phyloP scores from a whole-genome alignment of 1,139 yeast species.

The Lodderomyces beijingensis region DNA sequence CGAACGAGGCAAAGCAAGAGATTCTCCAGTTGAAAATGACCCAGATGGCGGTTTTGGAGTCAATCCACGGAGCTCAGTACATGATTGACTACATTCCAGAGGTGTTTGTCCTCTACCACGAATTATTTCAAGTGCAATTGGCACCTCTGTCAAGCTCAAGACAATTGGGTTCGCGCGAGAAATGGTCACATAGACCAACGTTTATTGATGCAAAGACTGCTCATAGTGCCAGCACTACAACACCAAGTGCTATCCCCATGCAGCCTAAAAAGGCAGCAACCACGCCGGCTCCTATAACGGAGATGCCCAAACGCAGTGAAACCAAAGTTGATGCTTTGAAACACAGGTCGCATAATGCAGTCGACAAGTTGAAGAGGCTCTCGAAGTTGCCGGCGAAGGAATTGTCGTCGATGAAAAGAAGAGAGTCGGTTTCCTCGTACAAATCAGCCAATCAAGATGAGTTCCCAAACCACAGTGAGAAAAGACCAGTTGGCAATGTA shows the following conservation, averaged over 20 bases:
- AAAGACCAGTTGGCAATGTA: constrained; percentile 5
- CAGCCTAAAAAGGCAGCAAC: constrained; percentile 3
- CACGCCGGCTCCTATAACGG: background rate
- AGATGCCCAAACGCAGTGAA: background rate
- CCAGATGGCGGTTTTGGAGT: constrained; percentile 67
- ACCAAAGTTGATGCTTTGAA: background rate
- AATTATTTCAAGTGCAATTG: constrained; percentile 42
- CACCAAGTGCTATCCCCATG: constrained; percentile 1
- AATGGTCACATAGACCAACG: constrained; percentile 49
- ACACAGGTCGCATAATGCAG: constrained; percentile 7
- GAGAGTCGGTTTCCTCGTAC: constrained; percentile 5
- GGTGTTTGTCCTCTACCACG: constrained; percentile 57
- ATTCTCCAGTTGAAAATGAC: constrained; percentile 72
- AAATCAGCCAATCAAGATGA: background rate
- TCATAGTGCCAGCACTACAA: constrained; percentile 1
- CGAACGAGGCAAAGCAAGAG: constrained; percentile 44
- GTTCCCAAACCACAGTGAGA: background rate
- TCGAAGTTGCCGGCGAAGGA: constrained; percentile 11
- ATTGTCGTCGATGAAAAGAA: constrained; percentile 4
- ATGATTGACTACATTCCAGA: constrained; percentile 66
- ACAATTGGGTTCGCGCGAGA: constrained; percentile 13
- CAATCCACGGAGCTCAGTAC: constrained; percentile 54
- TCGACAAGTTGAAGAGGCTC: constrained; percentile 12
- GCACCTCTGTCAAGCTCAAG: constrained; percentile 10
- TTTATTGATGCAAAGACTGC: constrained; percentile 31